Evolutionary conservation across 108 stramenopile species (phyloP).

Genomic region (Fistulifera solaris): DNA sequence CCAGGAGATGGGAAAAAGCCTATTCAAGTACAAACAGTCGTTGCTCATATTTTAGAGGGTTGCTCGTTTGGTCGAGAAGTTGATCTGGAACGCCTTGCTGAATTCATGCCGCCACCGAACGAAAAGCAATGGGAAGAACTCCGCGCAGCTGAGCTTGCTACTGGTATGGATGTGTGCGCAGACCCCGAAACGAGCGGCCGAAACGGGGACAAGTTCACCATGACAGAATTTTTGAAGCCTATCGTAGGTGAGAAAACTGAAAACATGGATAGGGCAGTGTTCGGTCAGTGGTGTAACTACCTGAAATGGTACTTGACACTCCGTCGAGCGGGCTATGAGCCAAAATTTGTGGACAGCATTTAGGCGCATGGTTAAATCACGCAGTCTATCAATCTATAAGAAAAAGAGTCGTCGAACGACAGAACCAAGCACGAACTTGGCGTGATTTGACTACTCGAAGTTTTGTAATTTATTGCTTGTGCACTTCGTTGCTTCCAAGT

Average conservation of each 20-base stretch:
- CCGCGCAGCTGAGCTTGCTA: conserved; percentile 28
- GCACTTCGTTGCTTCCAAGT: too few relatives aligned
- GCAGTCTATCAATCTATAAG: too few relatives aligned
- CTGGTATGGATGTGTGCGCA: conserved; percentile 39
- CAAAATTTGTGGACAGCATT: conserved; percentile 14
- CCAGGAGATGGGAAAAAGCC: conserved; percentile 44
- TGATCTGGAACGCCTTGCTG: conserved; percentile 28
- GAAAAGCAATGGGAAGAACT: conserved; percentile 55
- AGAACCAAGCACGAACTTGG: too few relatives aligned
- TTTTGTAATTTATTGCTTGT: too few relatives aligned
- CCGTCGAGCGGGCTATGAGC: conserved; percentile 36
- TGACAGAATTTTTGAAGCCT: conserved; percentile 55
- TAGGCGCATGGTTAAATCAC: too few relatives aligned
- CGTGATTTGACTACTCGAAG: too few relatives aligned
- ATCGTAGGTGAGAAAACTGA: conserved; percentile 49
- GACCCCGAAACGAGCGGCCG: conserved; percentile 52
- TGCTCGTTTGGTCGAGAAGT: conserved; percentile 42
- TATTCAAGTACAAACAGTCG: conserved; percentile 58
- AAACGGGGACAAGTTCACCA: conserved; percentile 33
- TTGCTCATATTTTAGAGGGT: conserved; percentile 55
- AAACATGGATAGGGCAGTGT: conserved; percentile 19
- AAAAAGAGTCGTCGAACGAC: too few relatives aligned
- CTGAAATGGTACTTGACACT: conserved; percentile 65
- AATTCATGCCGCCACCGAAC: conserved; percentile 29
- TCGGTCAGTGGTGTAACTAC: conserved; percentile 36